phyloP scores from a whole-genome alignment of 164 flowering plant species.

The Macadamia tetraphylla region DNA sequence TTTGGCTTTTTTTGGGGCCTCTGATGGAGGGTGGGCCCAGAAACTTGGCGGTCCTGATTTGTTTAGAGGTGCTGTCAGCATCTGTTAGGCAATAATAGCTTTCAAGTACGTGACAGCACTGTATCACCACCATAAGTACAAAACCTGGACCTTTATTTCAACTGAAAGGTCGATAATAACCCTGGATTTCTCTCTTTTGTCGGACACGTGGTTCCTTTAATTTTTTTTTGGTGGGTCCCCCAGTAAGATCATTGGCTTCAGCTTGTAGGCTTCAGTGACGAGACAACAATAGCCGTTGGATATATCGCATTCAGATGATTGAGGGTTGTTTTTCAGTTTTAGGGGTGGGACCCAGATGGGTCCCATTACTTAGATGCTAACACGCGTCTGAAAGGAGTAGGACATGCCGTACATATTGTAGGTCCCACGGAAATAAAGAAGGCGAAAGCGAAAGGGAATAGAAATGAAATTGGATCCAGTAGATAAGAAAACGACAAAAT shows the following conservation, averaged over 20 bases:
- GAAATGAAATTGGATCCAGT: too few relatives aligned
- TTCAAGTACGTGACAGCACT: not conserved
- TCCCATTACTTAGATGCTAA: not conserved
- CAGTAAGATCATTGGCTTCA: too few relatives aligned
- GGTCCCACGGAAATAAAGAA: not conserved
- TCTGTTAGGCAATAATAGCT: not conserved
- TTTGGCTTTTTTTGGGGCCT: not conserved
- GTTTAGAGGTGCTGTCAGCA: not conserved
- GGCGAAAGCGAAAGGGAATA: too few relatives aligned
- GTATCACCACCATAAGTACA: not conserved
- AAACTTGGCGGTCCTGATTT: not conserved
- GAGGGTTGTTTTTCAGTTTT: not conserved
- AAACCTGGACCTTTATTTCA: too few relatives aligned
- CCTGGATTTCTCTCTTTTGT: too few relatives aligned
- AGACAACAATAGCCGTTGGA: too few relatives aligned
- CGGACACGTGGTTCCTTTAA: not conserved
- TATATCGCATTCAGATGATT: not conserved
- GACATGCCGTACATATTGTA: too few relatives aligned
- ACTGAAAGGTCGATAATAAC: too few relatives aligned
- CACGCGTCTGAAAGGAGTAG: conserved; percentile 11
- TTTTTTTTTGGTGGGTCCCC: not conserved
- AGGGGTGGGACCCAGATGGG: too few relatives aligned
- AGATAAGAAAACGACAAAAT: conserved; percentile 25
- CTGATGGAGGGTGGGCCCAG: not conserved
- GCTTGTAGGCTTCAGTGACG: too few relatives aligned